A percentile compares a stretch with the other conserved stretches of the same genome.
Conservation (phyloP, 164 flowering plant species). For the Berberis vulgaris region DNA sequence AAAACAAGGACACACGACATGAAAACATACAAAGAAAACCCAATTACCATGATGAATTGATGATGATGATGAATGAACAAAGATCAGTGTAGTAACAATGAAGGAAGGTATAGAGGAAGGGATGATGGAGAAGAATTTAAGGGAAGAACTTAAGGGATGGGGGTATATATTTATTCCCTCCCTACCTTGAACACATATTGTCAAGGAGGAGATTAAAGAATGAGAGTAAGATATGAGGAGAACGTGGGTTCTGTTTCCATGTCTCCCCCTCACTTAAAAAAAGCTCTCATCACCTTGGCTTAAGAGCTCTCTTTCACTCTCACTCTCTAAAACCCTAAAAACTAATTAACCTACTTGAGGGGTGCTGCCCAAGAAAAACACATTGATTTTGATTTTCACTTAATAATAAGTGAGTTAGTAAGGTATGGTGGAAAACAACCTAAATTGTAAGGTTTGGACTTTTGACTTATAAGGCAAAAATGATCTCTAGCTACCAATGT, state of each 20-base stretch:
- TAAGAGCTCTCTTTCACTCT: conserved; percentile 32
- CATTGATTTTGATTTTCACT: not conserved
- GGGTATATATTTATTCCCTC: conserved; percentile 45
- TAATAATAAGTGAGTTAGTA: no score
- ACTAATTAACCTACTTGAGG: conserved; percentile 23
- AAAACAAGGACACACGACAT: not conserved
- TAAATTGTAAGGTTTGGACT: no score
- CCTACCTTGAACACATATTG: conserved; percentile 35
- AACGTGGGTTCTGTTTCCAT: conserved; percentile 90
- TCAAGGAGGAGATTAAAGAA: conserved; percentile 22
- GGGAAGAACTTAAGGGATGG: conserved; percentile 24
- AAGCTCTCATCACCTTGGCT: conserved; percentile 54
- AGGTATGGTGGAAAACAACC: no score
- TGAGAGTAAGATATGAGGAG: conserved; percentile 44
- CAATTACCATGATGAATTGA: no score
- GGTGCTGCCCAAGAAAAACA: conserved; percentile 27
- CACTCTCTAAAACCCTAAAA: conserved; percentile 12
- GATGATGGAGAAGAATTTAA: conserved; percentile 16
- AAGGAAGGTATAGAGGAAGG: not conserved
- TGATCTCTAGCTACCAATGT: no score
- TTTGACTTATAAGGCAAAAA: no score
- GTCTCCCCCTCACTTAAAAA: conserved; percentile 55
- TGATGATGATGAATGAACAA: no score
- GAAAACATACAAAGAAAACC: not conserved
- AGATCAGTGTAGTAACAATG: no score